Evolutionary conservation across 371 early-diverging fungal species (phyloP).

Genomic region (Lichtheimia corymbifera): DNA sequence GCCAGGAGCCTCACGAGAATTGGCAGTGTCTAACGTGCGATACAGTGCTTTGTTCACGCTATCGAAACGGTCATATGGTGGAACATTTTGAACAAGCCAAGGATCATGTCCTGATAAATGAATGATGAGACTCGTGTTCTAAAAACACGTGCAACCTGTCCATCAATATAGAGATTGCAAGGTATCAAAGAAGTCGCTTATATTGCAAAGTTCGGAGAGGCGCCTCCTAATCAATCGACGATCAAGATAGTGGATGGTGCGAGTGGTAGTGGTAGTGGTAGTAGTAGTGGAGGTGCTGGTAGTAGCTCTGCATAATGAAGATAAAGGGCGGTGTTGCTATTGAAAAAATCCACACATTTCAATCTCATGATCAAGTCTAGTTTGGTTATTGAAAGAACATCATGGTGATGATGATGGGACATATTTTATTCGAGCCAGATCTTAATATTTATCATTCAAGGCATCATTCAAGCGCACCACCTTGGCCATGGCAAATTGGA

Average conservation of each 20-base stretch:
- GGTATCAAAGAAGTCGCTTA: constrained; percentile 18
- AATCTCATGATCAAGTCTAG: too few relatives aligned
- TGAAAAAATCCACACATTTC: too few relatives aligned
- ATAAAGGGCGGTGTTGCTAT: too few relatives aligned
- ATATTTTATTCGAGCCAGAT: too few relatives aligned
- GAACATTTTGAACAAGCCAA: constrained; percentile 10
- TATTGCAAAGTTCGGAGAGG: constrained; percentile 23
- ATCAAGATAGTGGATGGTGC: background rate
- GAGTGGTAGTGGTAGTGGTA: background rate
- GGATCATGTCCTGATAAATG: constrained; percentile 11
- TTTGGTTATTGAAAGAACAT: too few relatives aligned
- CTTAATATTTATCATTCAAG: too few relatives aligned
- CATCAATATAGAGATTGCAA: constrained; percentile 14
- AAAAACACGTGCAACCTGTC: background rate
- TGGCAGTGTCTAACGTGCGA: constrained; percentile 33
- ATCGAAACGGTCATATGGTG: constrained; percentile 29
- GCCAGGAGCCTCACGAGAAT: constrained; percentile 23
- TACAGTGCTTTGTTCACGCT: constrained; percentile 24
- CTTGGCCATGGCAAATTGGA: too few relatives aligned
- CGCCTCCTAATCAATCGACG: constrained; percentile 6
- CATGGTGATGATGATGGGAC: too few relatives aligned
- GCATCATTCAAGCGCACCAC: too few relatives aligned
- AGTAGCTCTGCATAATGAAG: background rate
- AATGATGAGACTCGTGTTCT: background rate
- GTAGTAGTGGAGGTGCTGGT: background rate